phyloP scores from a whole-genome alignment of 352 stramenopile species.

The Phytophthora kernoviae region DNA sequence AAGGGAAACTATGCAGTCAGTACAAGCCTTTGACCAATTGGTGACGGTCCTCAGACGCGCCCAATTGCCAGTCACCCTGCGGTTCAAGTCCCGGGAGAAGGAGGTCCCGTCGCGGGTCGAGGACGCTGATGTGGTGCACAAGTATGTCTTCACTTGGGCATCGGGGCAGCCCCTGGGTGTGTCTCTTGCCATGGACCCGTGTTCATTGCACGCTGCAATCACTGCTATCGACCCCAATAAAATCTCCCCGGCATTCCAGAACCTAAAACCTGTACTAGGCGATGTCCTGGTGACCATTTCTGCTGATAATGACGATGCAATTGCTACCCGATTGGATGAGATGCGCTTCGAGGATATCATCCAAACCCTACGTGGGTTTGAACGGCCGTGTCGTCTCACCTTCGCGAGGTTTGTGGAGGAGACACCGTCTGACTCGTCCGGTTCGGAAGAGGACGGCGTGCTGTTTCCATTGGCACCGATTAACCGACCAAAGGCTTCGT shows the following conservation, averaged over 20 bases:
- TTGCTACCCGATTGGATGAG: slow-evolving; percentile 43
- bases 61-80: slow-evolving; percentile 63
- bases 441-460: slow-evolving; percentile 24
- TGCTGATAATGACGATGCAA: slow-evolving; percentile 27
- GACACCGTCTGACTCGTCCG: slow-evolving; percentile 25
- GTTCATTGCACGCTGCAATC: slow-evolving; percentile 70
- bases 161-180: slow-evolving; percentile 58
- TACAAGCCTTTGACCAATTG: slow-evolving; percentile 54
- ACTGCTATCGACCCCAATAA: slow-evolving; percentile 63
- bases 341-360: slow-evolving; percentile 81
- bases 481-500: slow-evolving; percentile 17
- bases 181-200: slow-evolving; percentile 82
- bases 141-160: slow-evolving; percentile 65
- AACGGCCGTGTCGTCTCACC: slow-evolving; percentile 59
- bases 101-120: slow-evolving; percentile 43
- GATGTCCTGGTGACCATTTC: slow-evolving; percentile 69
- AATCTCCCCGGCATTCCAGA: slow-evolving; percentile 61
- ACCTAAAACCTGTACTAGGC: slow-evolving; percentile 55
- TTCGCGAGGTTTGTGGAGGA: slow-evolving; percentile 61
- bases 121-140: slow-evolving; percentile 43
- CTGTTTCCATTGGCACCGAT: slow-evolving; percentile 18
- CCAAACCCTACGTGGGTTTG: slow-evolving; percentile 49
- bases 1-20: slow-evolving; percentile 33
- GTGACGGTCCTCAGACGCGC: slow-evolving; percentile 55
- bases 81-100: slow-evolving; percentile 62